phyloP scores from a whole-genome alignment of 73 alveolate genomes.

The Uronychia binucleata region DNA sequence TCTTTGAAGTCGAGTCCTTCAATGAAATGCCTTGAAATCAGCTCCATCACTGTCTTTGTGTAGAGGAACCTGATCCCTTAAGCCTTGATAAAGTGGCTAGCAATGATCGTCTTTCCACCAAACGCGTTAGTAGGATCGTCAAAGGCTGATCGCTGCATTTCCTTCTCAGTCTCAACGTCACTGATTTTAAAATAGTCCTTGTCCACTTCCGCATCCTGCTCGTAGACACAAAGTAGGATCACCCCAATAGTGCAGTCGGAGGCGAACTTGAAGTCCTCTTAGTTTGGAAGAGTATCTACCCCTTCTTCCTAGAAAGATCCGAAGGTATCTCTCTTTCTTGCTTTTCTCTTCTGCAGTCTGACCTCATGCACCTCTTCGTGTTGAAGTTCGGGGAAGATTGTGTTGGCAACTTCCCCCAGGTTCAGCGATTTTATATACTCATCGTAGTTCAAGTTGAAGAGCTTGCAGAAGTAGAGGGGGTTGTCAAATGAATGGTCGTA shows the following conservation, averaged over 20 bases:
- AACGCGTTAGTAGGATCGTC: too few species aligned
- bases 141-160: conserved; percentile 6
- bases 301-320: conserved; percentile 4
- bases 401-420: neutral
- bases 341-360: too few species aligned
- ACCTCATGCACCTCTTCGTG: conserved; percentile 33
- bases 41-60: conserved; percentile 25
- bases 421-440: neutral
- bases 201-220: conserved; percentile 33
- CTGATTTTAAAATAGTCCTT: neutral
- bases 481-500: conserved; percentile 40
- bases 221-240: conserved; percentile 12
- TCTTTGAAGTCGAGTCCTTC: conserved; percentile 31
- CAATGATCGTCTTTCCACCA: conserved; percentile 15
- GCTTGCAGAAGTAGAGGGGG: conserved; percentile 19
- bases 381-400: conserved; percentile 20
- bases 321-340: neutral
- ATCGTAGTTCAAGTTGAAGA: conserved; percentile 35
- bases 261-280: conserved; percentile 55
- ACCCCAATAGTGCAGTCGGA: conserved; percentile 42
- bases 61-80: conserved; percentile 52
- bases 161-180: neutral
- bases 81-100: conserved; percentile 29
- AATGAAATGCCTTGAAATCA: conserved; percentile 40
- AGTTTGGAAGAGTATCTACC: neutral